Evolutionary conservation across 768 basidiomycete genomes (phyloP).

Genomic region (Calocera viscosa): DNA sequence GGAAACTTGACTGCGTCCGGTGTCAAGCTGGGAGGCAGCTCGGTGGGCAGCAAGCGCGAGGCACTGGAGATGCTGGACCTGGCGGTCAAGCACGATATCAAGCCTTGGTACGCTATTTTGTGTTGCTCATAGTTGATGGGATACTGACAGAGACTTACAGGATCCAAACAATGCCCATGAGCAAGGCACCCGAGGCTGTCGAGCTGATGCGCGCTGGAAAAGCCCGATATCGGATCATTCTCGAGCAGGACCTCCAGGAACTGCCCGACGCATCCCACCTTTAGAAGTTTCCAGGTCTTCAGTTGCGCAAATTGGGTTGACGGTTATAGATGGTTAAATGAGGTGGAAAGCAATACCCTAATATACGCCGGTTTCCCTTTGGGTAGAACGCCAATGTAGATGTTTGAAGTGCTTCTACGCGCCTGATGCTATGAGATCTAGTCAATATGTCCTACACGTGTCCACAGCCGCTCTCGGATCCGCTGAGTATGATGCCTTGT

Average conservation of each 20-base stretch:
- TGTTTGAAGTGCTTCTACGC: no score
- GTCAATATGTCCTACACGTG: no score
- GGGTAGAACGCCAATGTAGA: no score
- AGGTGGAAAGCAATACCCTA: no score
- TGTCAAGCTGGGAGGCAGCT: constrained; percentile 10
- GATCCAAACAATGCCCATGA: constrained; percentile 23
- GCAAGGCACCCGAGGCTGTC: constrained; percentile 24
- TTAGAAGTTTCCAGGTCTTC: not conserved
- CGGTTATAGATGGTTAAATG: no score
- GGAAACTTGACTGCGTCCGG: not conserved
- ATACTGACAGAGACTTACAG: not conserved
- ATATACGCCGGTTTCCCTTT: no score
- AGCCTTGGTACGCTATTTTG: constrained; percentile 19
- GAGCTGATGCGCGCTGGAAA: constrained; percentile 26
- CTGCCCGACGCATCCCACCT: not conserved
- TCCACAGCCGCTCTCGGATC: no score
- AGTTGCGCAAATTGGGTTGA: not conserved
- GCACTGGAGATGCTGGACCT: constrained; percentile 31
- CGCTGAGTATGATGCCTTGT: no score
- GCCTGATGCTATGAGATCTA: no score
- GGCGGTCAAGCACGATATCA: constrained; percentile 28
- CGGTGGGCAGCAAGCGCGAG: constrained; percentile 33
- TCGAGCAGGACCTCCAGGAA: constrained; percentile 12
- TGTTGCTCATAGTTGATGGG: not conserved
- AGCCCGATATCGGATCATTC: constrained; percentile 30